phyloP scores from a whole-genome alignment of 768 basidiomycete genomes.

The Agrocybe praecox region DNA sequence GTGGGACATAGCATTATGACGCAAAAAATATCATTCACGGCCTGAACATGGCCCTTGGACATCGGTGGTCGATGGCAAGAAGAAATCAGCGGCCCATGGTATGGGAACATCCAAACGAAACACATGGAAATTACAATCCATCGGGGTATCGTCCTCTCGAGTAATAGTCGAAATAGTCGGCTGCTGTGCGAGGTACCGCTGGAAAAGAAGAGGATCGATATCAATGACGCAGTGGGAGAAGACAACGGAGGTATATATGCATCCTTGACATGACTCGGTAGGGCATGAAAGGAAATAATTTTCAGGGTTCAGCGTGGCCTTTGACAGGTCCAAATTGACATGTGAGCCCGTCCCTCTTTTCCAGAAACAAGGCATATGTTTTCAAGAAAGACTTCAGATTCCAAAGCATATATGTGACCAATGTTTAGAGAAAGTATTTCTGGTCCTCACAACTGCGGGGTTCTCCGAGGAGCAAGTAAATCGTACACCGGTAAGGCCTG shows the following conservation, averaged over 20 bases:
- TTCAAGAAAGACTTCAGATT: background rate
- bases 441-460: too few relatives aligned
- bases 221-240: background rate
- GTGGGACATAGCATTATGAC: background rate
- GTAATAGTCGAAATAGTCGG: background rate
- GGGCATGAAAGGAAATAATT: too few relatives aligned
- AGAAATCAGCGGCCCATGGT: too few relatives aligned
- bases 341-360: background rate
- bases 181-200: background rate
- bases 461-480: too few relatives aligned
- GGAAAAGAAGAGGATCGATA: background rate
- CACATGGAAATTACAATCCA: too few relatives aligned
- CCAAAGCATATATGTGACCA: too few relatives aligned
- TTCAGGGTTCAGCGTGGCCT: background rate
- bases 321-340: slow-evolving; percentile 10
- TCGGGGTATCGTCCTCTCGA: background rate
- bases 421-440: too few relatives aligned
- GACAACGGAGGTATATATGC: background rate
- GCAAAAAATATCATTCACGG: background rate
- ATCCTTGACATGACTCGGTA: too few relatives aligned
- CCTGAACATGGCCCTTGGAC: too few relatives aligned
- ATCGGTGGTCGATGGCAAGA: background rate
- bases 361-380: background rate
- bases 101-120: too few relatives aligned
- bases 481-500: too few relatives aligned